A percentile compares a stretch with the other conserved stretches of the same genome.
These are phyloP conservation scores for Debaryomyces sp. DNA, from an alignment of 1,139 yeast genomes.

Conservation along the genomic window DNA sequence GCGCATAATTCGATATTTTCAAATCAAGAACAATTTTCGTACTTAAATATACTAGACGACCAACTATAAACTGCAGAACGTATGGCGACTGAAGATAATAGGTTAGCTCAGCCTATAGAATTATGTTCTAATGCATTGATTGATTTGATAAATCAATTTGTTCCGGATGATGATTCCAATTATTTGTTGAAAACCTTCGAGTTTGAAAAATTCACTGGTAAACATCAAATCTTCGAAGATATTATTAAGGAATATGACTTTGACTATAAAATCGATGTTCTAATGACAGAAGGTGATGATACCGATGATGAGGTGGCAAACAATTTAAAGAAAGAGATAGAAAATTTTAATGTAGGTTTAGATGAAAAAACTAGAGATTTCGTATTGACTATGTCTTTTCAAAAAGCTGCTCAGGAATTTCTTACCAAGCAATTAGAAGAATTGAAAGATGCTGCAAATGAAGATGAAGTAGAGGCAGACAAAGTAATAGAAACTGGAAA, in stretches of 20 bases:
- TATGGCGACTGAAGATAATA: slow-evolving; percentile 1
- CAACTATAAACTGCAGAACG: background rate
- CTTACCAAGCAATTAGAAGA: slow-evolving; percentile 10
- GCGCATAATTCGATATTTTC: slow-evolving; percentile 1
- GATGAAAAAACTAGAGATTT: slow-evolving; percentile 20
- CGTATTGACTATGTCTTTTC: slow-evolving; percentile 23
- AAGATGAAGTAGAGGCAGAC: background rate
- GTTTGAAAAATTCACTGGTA: slow-evolving; percentile 3
- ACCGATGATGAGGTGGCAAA: slow-evolving; percentile 11
- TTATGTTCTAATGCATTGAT: slow-evolving; percentile 1
- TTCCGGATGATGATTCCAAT: background rate
- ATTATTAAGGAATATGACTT: background rate
- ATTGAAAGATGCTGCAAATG: background rate
- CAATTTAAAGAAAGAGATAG: slow-evolving; percentile 12
- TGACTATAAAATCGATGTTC: slow-evolving; percentile 7
- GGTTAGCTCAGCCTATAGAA: slow-evolving; percentile 7
- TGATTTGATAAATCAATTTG: background rate
- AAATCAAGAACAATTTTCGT: background rate
- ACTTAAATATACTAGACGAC: background rate
- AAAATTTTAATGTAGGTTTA: slow-evolving; percentile 21
- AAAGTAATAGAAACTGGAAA: background rate
- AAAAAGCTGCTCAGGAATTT: slow-evolving; percentile 14
- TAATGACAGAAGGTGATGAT: slow-evolving; percentile 3
- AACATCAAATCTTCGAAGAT: slow-evolving; percentile 4
- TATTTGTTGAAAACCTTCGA: slow-evolving; percentile 1